A percentile compares a stretch with the other conserved stretches of the same genome.
Evolutionary conservation across 768 basidiomycete genomes (phyloP).

Genomic region (Suillus ampliporus): DNA sequence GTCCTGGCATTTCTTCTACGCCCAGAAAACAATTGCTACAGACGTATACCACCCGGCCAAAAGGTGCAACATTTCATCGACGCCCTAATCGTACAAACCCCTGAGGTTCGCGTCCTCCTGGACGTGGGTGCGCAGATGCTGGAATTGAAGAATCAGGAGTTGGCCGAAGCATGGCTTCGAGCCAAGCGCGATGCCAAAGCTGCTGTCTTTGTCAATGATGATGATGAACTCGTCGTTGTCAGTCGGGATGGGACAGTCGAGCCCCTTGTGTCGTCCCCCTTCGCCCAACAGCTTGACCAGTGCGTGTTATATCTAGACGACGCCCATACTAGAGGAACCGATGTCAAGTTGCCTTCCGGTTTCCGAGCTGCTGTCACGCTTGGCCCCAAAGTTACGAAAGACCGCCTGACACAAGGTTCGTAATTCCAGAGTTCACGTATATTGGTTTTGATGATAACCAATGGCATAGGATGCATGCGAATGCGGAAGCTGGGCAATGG

Average conservation of each 20-base stretch:
- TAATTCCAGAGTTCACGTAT: neutral
- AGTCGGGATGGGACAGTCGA: neutral
- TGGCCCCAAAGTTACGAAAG: constrained; percentile 55
- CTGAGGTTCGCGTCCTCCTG: constrained; percentile 21
- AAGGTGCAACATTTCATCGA: constrained; percentile 33
- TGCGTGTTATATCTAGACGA: neutral
- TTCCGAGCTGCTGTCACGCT: constrained; percentile 53
- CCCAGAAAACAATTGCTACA: constrained; percentile 28
- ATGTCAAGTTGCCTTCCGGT: constrained; percentile 46
- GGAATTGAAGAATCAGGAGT: neutral
- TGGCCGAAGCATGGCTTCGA: neutral
- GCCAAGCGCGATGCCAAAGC: neutral
- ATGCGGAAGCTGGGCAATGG: constrained; percentile 55
- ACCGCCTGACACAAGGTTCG: constrained; percentile 30
- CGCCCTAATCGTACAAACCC: constrained; percentile 44
- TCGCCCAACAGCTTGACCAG: constrained; percentile 1
- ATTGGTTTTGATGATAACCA: neutral
- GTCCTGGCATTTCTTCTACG: constrained; percentile 31
- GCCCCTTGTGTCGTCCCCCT: neutral
- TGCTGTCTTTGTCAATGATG: neutral
- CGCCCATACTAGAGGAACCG: neutral
- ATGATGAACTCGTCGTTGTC: constrained; percentile 1
- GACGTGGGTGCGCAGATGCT: constrained; percentile 3
- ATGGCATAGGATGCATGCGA: constrained; percentile 52
- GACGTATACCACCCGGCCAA: constrained; percentile 3